Percentiles rank a stretch among this genome's conserved stretches.
phyloP scores from a whole-genome alignment of 768 basidiomycete genomes.

The Mycena indigotica region DNA sequence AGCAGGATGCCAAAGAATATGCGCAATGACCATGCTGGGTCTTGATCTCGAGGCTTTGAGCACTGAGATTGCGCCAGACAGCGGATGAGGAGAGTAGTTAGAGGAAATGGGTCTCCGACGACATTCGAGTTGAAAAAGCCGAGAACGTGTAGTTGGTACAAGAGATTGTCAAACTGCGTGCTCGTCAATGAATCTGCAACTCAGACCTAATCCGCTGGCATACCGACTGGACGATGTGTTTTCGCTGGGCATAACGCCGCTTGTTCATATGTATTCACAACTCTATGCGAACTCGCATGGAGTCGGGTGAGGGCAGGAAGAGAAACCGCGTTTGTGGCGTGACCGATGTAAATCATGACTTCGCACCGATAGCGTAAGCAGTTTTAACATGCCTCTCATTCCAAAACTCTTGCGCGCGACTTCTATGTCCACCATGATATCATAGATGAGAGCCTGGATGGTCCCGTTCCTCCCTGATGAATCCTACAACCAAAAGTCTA shows the following conservation, averaged over 20 bases:
- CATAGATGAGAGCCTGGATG: too few relatives aligned
- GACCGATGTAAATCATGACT: neutral
- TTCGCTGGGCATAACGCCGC: constrained; percentile 66
- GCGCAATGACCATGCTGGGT: constrained; percentile 64
- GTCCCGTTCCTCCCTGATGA: too few relatives aligned
- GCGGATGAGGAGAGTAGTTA: constrained; percentile 49
- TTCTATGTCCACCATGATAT: too few relatives aligned
- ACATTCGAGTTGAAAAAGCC: constrained; percentile 80
- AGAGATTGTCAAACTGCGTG: constrained; percentile 64
- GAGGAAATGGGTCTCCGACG: constrained; percentile 37
- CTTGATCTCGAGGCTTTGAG: constrained; percentile 66
- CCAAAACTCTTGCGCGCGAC: too few relatives aligned
- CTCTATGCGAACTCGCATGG: constrained; percentile 27
- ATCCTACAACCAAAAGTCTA: too few relatives aligned
- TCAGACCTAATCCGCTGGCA: constrained; percentile 27
- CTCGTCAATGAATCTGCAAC: constrained; percentile 15
- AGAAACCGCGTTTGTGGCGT: neutral
- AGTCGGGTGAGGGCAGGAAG: neutral
- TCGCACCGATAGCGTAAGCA: too few relatives aligned
- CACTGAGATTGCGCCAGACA: constrained; percentile 65
- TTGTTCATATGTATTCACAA: constrained; percentile 51
- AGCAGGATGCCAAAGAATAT: constrained; percentile 65
- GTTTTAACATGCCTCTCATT: too few relatives aligned
- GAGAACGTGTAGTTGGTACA: constrained; percentile 72
- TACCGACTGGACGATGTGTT: constrained; percentile 71